A percentile compares a stretch with the other conserved stretches of the same genome.
These are phyloP conservation scores for Acanthamoeba lugdunensis DNA, from an alignment of 208 protist species.

Conservation along the genomic window DNA sequence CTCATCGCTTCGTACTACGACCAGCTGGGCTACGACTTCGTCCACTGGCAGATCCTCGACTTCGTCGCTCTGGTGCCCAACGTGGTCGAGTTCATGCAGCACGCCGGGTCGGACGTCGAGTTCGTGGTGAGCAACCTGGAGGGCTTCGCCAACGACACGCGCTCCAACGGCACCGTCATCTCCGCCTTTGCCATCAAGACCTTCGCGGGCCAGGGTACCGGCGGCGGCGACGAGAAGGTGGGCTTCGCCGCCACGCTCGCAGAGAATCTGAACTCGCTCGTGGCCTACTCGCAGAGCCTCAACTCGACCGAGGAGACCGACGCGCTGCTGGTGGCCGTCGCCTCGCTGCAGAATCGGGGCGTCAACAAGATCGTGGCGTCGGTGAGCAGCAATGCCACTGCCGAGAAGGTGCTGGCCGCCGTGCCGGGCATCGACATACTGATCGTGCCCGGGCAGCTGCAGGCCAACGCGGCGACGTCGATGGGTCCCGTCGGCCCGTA, in stretches of 20 bases:
- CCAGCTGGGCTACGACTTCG: not conserved
- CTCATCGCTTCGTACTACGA: constrained; percentile 51
- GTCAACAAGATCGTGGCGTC: constrained; percentile 69
- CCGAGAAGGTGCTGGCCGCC: not conserved
- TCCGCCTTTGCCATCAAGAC: not conserved
- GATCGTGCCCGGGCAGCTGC: constrained; percentile 6
- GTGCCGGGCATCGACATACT: constrained; percentile 62
- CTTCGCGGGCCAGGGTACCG: not conserved
- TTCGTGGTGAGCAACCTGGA: constrained; percentile 30
- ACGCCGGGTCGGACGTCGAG: not conserved
- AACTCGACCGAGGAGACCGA: constrained; percentile 5
- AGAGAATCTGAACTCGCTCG: not conserved
- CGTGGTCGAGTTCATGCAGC: constrained; percentile 2
- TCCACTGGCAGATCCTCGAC: constrained; percentile 42
- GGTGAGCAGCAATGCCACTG: constrained; percentile 22
- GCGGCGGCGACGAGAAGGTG: not conserved
- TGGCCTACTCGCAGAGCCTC: not conserved
- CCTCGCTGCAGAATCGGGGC: not conserved
- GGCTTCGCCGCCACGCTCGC: constrained; percentile 46
- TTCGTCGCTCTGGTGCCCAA: not conserved
- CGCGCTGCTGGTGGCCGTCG: constrained; percentile 12
- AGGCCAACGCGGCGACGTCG: not conserved
- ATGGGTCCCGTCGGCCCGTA: not conserved
- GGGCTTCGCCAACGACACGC: not conserved
- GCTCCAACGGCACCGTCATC: constrained; percentile 3